These are phyloP conservation scores for Backusella circina DNA, from an alignment of 192 early-diverging fungal genomes.

Conservation along the genomic window DNA sequence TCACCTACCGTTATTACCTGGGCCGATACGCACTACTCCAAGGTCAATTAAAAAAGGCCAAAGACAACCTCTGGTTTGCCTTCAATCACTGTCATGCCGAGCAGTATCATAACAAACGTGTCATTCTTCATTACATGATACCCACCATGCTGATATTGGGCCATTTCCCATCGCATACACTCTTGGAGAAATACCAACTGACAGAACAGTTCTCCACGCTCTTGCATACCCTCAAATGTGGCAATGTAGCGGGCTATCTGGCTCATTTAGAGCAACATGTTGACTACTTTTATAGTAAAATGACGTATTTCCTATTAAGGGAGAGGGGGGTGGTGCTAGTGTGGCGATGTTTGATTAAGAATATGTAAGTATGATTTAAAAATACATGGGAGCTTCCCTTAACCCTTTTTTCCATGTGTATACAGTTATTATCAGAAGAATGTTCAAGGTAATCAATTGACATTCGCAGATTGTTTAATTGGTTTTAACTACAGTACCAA, in stretches of 20 bases:
- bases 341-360: slow-evolving; percentile 42
- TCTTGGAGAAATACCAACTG: slow-evolving; percentile 36
- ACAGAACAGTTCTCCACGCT: slow-evolving; percentile 22
- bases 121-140: slow-evolving; percentile 39
- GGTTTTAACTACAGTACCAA: slow-evolving; percentile 27
- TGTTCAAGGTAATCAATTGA: background rate
- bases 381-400: background rate
- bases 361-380: slow-evolving; percentile 18
- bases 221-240: slow-evolving; percentile 24
- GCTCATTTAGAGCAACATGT: slow-evolving; percentile 19
- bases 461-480: slow-evolving; percentile 21
- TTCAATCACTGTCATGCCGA: slow-evolving; percentile 34
- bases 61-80: slow-evolving; percentile 35
- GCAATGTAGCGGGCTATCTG: slow-evolving; percentile 28
- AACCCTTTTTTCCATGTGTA: too few species aligned
- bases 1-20: slow-evolving; percentile 44
- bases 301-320: slow-evolving; percentile 39
- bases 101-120: slow-evolving; percentile 33
- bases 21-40: slow-evolving; percentile 45
- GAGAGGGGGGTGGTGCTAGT: slow-evolving; percentile 38
- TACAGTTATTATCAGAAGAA: background rate
- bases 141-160: slow-evolving; percentile 43
- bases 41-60: slow-evolving; percentile 36
- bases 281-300: slow-evolving; percentile 31
- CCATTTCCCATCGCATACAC: slow-evolving; percentile 19